Conservation (phyloP, 345 rosid genomes). For the Chamaenerion angustifolium region DNA sequence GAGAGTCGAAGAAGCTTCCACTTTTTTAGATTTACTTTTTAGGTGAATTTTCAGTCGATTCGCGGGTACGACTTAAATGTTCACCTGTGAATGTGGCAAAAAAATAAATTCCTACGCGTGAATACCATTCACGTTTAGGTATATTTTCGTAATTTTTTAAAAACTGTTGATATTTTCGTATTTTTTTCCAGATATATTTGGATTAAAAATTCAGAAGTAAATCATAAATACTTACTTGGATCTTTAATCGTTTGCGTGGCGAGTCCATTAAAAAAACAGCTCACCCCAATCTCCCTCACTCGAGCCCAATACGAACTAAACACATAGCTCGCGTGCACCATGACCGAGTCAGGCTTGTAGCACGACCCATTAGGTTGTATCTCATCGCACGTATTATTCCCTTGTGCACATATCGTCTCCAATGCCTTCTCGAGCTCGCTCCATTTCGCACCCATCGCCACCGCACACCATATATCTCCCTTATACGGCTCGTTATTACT, state of each 20-base stretch:
- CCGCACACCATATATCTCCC: slow-evolving; percentile 73
- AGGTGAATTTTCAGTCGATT: too few species aligned
- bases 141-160: too few species aligned
- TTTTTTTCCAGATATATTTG: too few species aligned
- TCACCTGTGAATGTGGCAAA: too few species aligned
- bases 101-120: too few species aligned
- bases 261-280: slow-evolving; percentile 58
- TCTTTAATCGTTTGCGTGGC: slow-evolving; percentile 56
- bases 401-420: slow-evolving; percentile 62
- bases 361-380: slow-evolving; percentile 39
- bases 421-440: slow-evolving; percentile 43
- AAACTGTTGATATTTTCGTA: too few species aligned
- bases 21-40: too few species aligned
- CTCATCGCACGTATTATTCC: slow-evolving; percentile 54
- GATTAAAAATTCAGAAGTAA: not conserved
- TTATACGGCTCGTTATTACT: slow-evolving; percentile 54
- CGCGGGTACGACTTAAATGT: too few species aligned
- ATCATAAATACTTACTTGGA: slow-evolving; percentile 43
- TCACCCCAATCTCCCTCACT: slow-evolving; percentile 32
- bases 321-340: slow-evolving; percentile 53
- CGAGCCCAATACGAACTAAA: slow-evolving; percentile 81
- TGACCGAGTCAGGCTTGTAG: slow-evolving; percentile 30
- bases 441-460: slow-evolving; percentile 35
- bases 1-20: too few species aligned
- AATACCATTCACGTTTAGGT: too few species aligned